A percentile compares a stretch with the other conserved stretches of the same genome.
phyloP scores from a whole-genome alignment of 768 basidiomycete species.

The Pisolithus microcarpus region DNA sequence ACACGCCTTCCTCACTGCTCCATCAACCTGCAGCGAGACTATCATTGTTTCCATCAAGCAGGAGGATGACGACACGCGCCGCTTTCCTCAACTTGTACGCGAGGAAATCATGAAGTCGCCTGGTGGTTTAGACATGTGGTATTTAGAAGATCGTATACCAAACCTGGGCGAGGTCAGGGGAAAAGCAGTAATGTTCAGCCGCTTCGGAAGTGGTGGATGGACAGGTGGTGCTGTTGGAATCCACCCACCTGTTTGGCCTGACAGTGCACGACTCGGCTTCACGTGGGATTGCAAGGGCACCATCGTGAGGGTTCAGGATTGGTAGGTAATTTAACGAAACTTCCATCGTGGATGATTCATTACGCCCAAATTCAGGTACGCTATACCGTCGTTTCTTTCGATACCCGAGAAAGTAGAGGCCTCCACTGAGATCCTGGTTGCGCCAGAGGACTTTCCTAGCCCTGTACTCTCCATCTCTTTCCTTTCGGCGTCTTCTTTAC shows the following conservation, averaged over 20 bases:
- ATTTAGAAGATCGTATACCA: slow-evolving; percentile 74
- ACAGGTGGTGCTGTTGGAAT: slow-evolving; percentile 72
- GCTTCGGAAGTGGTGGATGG: slow-evolving; percentile 76
- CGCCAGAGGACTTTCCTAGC: slow-evolving; percentile 26
- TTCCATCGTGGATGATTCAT: background rate
- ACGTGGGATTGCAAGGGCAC: slow-evolving; percentile 70
- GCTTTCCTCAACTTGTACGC: slow-evolving; percentile 61
- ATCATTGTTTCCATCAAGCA: slow-evolving; percentile 87
- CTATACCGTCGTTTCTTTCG: slow-evolving; percentile 67
- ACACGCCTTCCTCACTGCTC: slow-evolving; percentile 55
- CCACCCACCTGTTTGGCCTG: slow-evolving; percentile 83
- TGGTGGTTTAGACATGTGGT: slow-evolving; percentile 61
- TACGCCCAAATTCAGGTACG: slow-evolving; percentile 49
- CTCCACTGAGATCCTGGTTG: slow-evolving; percentile 47
- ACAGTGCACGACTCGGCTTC: slow-evolving; percentile 67
- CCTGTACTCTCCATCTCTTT: slow-evolving; percentile 68
- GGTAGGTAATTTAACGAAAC: slow-evolving; percentile 38
- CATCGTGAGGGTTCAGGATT: slow-evolving; percentile 74
- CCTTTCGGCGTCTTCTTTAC: slow-evolving; percentile 75
- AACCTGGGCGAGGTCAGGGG: slow-evolving; percentile 79
- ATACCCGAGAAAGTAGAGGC: slow-evolving; percentile 77
- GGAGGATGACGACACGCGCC: slow-evolving; percentile 52
- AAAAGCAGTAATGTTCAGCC: slow-evolving; percentile 76
- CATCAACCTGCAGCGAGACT: slow-evolving; percentile 56
- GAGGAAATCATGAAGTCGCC: slow-evolving; percentile 54